These are phyloP conservation scores for Aspergillus kassunensis DNA, from an alignment of 495 filamentous ascomycete species.

Conservation along the genomic window DNA sequence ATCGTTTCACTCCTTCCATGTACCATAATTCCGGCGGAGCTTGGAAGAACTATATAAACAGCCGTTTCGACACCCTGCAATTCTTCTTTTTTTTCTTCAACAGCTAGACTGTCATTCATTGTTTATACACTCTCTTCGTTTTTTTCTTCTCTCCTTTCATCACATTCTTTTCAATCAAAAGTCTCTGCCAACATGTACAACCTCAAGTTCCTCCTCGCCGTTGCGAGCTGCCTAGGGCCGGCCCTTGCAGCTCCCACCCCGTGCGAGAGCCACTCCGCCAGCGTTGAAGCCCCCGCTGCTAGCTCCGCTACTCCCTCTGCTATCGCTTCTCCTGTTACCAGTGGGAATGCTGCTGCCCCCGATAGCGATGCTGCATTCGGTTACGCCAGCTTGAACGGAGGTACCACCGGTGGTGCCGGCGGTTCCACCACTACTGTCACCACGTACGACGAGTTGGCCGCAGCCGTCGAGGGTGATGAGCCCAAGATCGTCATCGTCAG, in stretches of 20 bases:
- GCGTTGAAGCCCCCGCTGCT: neutral
- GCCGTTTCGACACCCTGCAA: neutral
- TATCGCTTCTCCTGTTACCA: neutral
- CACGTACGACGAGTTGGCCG: conserved; percentile 48
- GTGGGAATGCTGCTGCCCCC: neutral
- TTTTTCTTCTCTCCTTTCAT: conserved; percentile 1
- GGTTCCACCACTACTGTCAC: conserved; percentile 58
- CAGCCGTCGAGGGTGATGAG: conserved; percentile 41
- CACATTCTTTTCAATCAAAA: neutral
- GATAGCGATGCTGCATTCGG: conserved; percentile 25
- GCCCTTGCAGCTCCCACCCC: conserved; percentile 29
- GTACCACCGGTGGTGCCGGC: conserved; percentile 57
- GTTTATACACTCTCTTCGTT: conserved; percentile 4
- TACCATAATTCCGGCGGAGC: conserved; percentile 1
- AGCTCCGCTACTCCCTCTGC: neutral
- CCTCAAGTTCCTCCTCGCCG: conserved; percentile 25
- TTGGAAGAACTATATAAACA: conserved; percentile 13
- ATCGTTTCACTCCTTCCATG: conserved; percentile 14
- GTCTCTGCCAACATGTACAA: conserved; percentile 20
- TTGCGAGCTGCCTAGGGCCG: conserved; percentile 25
- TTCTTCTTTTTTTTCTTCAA: neutral
- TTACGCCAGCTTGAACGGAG: conserved; percentile 45
- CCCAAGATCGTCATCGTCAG: conserved; percentile 47
- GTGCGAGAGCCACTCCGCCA: neutral
- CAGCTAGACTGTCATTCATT: conserved; percentile 12